Base-by-base conservation (phyloP, 1,284 basidiomycete genomes). In the Trichosporon faecale region DNA sequence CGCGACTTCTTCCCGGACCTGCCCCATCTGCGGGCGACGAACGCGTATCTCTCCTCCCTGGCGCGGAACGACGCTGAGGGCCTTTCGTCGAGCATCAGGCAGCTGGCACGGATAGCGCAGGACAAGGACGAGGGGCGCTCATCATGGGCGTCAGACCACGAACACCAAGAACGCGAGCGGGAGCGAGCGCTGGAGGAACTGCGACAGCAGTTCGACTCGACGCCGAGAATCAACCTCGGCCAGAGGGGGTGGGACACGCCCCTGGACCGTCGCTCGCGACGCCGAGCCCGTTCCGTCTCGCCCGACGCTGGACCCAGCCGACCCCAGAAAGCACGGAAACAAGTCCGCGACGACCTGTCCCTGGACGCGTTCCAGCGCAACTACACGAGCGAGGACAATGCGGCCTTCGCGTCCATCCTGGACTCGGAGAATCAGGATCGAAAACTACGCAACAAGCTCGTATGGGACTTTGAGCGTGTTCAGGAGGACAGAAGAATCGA, bases 1-100 rank as follows among this genome's bases (percentile, higher is more conserved):
- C 90, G 97, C 66, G 95, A 98, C 85, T 99, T 98, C 87, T 99
- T 98, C 79, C 96, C 96, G 0, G 92, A 91, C 14, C 88, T 97
- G 12, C 89, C 90, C 23, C 91, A 93, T 76, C 86, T 95, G 35
- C 91, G 95, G 76, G 92, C 92, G 23, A 93, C 92, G 18, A 93
- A 94, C 80, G 88, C 87, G 69, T 94, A 93, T 80, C 88, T 95
- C 18, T 89, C 92, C 70, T 92, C 93, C 0, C 85, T 94, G 25
- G 86, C 87, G 57, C 85, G 89, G 27, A 86, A 90, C 73, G 92
- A 95, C 78, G 88, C 91, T 0, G 85, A 87, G 68, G 87, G 90
- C 21, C 90, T 95, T 65, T 86, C 88, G 65, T 87, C 89, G 0
- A 90, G 91, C 33, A 91, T 93, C 4, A 88, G 90, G 66, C 87